Base-by-base conservation (phyloP, 1,139 yeast species). In the Yarrowia galli region DNA sequence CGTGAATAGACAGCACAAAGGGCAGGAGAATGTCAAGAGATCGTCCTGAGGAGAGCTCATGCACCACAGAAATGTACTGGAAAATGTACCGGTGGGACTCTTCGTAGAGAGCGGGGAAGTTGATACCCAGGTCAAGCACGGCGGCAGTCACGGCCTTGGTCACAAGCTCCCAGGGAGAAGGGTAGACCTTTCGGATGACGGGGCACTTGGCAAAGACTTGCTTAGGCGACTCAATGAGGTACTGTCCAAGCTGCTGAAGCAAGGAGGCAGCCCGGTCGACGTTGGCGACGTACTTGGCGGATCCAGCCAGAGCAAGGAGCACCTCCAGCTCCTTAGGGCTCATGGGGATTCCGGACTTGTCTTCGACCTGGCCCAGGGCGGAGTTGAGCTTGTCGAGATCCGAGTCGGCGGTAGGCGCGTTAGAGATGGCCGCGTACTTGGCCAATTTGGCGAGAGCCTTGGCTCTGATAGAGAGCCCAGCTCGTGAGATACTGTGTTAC, bases 251-350 rank as follows among this genome's bases (percentile, higher is more conserved):
- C 69, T 88, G 85, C 15, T 81, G 78, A 42, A 88, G 75, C 40
- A 91, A 77, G 12, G 81, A 75, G 18, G 78, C 75, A 1, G 90
- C 92, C 69, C 87, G 88, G 7, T 75, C 76, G 23, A 77, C 74
- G 65, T 81, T 81, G 69, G 79, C 75, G 13, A 86, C 81, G 45
- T 74, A 74, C 2, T 77, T 71, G 10, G 88, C 82, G 22, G 91
- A 81, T 28, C 82, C 83, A 68, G 91, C 85, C 35, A 92, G 78
- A 0, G 97, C 91, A 67, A 87, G 74, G 68, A 92, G 78, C 7
- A 89, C 86, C 74, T 92, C 97, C 74, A 87, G 83, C 75, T 92
- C 97, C 67, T 84, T 84, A 43, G 72, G 77, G 66, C 72, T 74
- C 72, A 73, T 75, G 36, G 75, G 73, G 46, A 71, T 46, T 2